Evolutionary conservation across 345 rosid species (phyloP), one percentile per base, ranked within the genome.

Genomic region (Rhodomyrtus tomentosa): DNA sequence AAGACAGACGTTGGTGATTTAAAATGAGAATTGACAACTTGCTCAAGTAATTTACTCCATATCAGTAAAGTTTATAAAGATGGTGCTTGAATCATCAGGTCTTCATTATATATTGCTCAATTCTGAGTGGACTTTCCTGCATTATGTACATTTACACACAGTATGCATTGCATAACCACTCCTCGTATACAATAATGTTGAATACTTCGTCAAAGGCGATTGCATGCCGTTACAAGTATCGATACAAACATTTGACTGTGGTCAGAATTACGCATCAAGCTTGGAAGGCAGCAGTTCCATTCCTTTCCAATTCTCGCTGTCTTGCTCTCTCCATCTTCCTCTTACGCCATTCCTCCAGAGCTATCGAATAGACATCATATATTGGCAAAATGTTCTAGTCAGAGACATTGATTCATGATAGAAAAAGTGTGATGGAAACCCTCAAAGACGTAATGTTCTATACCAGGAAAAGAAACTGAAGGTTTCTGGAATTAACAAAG

Each of bases 341-440:
- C 87, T 93, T 95, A 27, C 96, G 92, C 98, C 99, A 96, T 86
- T 95, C 96, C 88, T 95, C 99, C 51, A 94, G 84, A 84, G 99
- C 98, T 95, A 93, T 55, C 25, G 10, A 36, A 52, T 49, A 36
- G 45, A 81, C 59, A 81, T 24, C 56, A 24, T 13, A 52, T 32
- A 18, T 50, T 5, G 14, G 79, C 13, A 20, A 68, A 36, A 68
- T 36, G 14, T 36, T 36, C 79, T 2, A 68, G 45, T 68, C 24
- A 68, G 79, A 68, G 45, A 68, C 79, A 9, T 68, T 10, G 14
- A 68, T 18, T 36, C 6, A 36, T 5, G 79, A 68, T 36, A 62
- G 8, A 49, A 49, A 49, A 49, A 49, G 50, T 3, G 6, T 18
- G 12, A 36, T 68, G 21, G 13, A 36, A 36, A 68, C 79, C 76